Base-by-base conservation (phyloP, 345 rosid genomes). In the sweet orange (Citrus sinensis) region DNA sequence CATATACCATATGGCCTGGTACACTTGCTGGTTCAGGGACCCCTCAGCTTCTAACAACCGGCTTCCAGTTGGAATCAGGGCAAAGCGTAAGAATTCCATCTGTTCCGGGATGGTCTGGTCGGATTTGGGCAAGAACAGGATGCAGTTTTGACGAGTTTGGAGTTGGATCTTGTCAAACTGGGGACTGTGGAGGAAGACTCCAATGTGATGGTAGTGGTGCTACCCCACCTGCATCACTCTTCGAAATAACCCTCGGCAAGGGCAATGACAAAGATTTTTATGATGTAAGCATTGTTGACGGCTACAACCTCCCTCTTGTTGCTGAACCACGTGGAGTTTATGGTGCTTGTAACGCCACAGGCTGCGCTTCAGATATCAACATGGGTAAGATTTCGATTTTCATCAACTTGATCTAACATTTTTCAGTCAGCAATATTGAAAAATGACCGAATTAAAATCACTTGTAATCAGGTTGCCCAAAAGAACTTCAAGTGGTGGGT, bases 81-180 rank as follows among this genome's bases (percentile, higher is more conserved):
- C 88, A 84, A 76, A 88, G 88, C 35, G 78, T 84, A 54, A 82
- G 80, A 22, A 84, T 96, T 67, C 85, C 97, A 6, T 83, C 90
- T 1, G 63, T 83, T 77, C 89, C 92, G 10, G 95, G 93, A 35
- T 96, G 99, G 98, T 94, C 97, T 4, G 99, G 95, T 39, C 87
- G 97, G 74, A 87, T 96, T 20, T 93, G 97, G 98, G 98, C 93
- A 5, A 91, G 99, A 75, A 96, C 94, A 0, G 94, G 96, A 24
- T 92, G 99, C 89, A 85, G 70, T 9, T 92, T 94, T 59, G 92
- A 93, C 24, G 88, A 70, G 51, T 79, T 80, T 1, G 95, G 98
- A 5, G 67, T 35, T 2, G 98, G 98, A 6, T 75, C 83, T 7
- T 96, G 98, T 85, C 90, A 78, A 73, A 93, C 97, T 0, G 97